Base-by-base conservation (phyloP, 305 asterid species). In the Fraxinus baroniana region DNA sequence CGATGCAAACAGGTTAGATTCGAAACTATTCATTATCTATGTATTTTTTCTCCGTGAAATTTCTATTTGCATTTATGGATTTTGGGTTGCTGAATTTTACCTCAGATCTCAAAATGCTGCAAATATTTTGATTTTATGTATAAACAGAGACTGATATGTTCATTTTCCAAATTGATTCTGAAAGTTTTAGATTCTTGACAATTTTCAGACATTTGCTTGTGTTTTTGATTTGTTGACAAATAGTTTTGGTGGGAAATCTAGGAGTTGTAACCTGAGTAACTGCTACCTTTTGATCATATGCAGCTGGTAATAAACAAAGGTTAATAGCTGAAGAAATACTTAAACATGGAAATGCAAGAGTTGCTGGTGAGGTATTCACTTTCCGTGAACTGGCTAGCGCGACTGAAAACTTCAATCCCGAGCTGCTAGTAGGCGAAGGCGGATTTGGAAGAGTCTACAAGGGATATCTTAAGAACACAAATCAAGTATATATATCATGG, bases 381-480 rank as follows among this genome's bases (percentile, higher is more conserved):
- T 91, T 91, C 82, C 90, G 93, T 0, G 94, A 90, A 73, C 85
- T 91, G 22, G 93, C 92, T 15, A 30, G 36, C 77, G 91, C 92
- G 5, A 90, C 94, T 7, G 90, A 90, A 79, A 91, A 90, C 77
- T 91, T 91, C 82, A 87, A 87, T 44, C 88, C 93, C 22, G 92
- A 90, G 52, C 84, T 85, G 44, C 86, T 91, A 30, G 86, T 91
- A 13, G 94, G 94, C 5, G 94, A 91, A 88, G 94, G 94, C 33
- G 93, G 93, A 81, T 91, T 91, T 64, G 94, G 94, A 75, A 86
- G 94, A 68, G 94, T 91, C 64, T 91, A 91, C 64, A 88, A 77
- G 81, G 94, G 94, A 78, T 83, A 84, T 60, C 89, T 90, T 77
- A 87, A 84, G 87, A 85, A 85, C 83, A 87, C 90, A 3, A 83